A percentile compares a stretch with the other conserved stretches of the same genome.
phyloP scores from a whole-genome alignment of 1,284 basidiomycete genomes.

The Tylopilus orsonianus region DNA sequence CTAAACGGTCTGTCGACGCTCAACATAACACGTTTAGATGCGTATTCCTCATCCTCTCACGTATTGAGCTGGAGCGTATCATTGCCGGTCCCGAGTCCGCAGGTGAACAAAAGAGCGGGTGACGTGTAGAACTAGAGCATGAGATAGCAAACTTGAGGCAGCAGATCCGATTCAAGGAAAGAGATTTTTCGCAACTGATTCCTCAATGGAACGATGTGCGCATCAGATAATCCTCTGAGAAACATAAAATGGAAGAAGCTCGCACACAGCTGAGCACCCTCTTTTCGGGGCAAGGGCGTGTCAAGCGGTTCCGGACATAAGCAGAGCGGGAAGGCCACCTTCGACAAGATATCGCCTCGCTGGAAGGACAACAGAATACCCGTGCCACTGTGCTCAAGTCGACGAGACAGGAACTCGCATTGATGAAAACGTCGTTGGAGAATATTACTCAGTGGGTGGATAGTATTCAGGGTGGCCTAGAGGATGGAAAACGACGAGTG shows the following conservation, averaged over 20 bases:
- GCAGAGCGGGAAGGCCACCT: slow-evolving; percentile 82
- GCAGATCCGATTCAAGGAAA: slow-evolving; percentile 65
- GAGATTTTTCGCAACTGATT: slow-evolving; percentile 56
- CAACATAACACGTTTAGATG: slow-evolving; percentile 65
- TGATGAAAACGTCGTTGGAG: slow-evolving; percentile 46
- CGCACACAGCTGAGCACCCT: slow-evolving; percentile 70
- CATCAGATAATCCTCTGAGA: slow-evolving; percentile 61
- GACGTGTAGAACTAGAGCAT: slow-evolving; percentile 60
- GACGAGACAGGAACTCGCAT: slow-evolving; percentile 46
- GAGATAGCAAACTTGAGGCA: slow-evolving; percentile 66
- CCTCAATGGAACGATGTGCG: slow-evolving; percentile 68
- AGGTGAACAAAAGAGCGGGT: slow-evolving; percentile 57
- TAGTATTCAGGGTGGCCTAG: slow-evolving; percentile 67
- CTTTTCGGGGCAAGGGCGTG: slow-evolving; percentile 86
- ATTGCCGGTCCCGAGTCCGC: slow-evolving; percentile 78
- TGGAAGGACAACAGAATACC: slow-evolving; percentile 55
- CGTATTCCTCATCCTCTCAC: slow-evolving; percentile 71
- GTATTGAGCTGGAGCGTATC: slow-evolving; percentile 82
- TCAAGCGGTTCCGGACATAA: slow-evolving; percentile 81
- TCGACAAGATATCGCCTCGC: slow-evolving; percentile 68
- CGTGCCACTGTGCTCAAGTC: slow-evolving; percentile 54
- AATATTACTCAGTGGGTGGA: slow-evolving; percentile 62
- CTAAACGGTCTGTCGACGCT: slow-evolving; percentile 71
- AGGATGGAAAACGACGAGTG: slow-evolving; percentile 72
- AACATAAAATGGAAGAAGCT: slow-evolving; percentile 71